These are phyloP conservation scores for Lasiosphaeriaceae sp. DNA, from an alignment of 495 filamentous ascomycete genomes.

Conservation along the genomic window DNA sequence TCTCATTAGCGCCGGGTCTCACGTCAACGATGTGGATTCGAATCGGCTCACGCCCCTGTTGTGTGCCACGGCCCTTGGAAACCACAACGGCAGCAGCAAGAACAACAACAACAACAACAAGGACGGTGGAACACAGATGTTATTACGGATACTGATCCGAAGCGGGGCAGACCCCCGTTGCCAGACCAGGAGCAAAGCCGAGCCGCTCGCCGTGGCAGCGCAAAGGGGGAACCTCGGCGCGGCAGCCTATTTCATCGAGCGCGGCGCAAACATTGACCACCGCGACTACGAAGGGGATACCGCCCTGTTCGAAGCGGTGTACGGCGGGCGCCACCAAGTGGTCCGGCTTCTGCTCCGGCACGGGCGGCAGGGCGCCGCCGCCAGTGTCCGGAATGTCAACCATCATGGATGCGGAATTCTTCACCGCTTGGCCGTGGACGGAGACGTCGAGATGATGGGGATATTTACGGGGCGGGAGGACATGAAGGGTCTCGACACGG, in stretches of 20 bases:
- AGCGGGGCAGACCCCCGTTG: too few relatives aligned
- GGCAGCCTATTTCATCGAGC: background rate
- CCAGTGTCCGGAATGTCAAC: background rate
- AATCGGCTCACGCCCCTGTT: background rate
- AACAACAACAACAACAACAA: background rate
- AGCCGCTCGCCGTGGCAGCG: background rate
- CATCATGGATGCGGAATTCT: background rate
- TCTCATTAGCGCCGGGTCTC: background rate
- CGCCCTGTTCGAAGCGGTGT: background rate
- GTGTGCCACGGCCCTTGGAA: background rate
- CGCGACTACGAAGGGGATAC: slow-evolving; percentile 5
- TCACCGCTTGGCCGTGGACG: background rate
- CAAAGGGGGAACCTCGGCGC: background rate
- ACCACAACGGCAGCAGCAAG: background rate
- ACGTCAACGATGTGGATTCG: background rate
- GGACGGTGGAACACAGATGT: too few relatives aligned
- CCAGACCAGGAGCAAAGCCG: too few relatives aligned
- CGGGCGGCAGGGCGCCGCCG: background rate
- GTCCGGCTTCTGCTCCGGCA: background rate
- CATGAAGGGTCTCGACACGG: background rate
- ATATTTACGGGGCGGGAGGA: background rate
- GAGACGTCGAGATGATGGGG: background rate
- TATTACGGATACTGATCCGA: too few relatives aligned
- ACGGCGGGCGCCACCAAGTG: background rate
- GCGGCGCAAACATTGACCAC: slow-evolving; percentile 6